phyloP scores from a whole-genome alignment of 352 stramenopile genomes.

The Aphanomyces stellatus region DNA sequence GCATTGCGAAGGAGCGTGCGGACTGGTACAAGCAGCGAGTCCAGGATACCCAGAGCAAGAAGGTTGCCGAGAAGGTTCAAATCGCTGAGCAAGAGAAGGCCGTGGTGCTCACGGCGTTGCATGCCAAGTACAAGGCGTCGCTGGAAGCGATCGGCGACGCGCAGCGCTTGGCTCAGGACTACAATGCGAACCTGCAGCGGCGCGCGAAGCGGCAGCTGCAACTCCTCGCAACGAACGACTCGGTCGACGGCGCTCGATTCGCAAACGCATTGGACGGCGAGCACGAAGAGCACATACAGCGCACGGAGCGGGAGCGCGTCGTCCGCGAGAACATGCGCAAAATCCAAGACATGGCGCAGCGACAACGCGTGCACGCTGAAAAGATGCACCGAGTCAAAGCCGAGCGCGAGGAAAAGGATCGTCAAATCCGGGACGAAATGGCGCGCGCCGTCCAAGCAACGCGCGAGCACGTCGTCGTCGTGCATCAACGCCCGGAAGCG shows the following conservation, averaged over 20 bases:
- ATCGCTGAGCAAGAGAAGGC: neutral
- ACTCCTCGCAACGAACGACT: neutral
- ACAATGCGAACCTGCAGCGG: neutral
- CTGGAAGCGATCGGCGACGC: constrained; percentile 13
- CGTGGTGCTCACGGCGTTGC: constrained; percentile 1
- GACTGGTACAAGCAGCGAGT: constrained; percentile 11
- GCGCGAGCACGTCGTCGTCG: neutral
- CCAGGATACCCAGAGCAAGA: neutral
- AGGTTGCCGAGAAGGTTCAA: neutral
- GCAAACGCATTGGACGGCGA: neutral
- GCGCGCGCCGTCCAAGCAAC: neutral
- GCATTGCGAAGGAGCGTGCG: constrained; percentile 11
- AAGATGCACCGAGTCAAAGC: neutral
- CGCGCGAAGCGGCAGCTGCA: constrained; percentile 10
- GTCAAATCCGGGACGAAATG: neutral
- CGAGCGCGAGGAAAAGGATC: neutral
- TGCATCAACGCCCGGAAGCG: neutral
- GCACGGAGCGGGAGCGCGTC: neutral
- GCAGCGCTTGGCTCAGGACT: constrained; percentile 1
- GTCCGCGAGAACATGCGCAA: constrained; percentile 18
- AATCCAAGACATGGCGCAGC: constrained; percentile 7
- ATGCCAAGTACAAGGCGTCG: constrained; percentile 19
- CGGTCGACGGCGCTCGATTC: neutral
- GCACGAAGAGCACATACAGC: neutral
- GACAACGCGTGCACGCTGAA: constrained; percentile 9